Percentiles rank a stretch among this genome's conserved stretches.
These are phyloP conservation scores for Fusarium armeniacum DNA, from an alignment of 2,329 filamentous ascomycete genomes.

Conservation along the genomic window DNA sequence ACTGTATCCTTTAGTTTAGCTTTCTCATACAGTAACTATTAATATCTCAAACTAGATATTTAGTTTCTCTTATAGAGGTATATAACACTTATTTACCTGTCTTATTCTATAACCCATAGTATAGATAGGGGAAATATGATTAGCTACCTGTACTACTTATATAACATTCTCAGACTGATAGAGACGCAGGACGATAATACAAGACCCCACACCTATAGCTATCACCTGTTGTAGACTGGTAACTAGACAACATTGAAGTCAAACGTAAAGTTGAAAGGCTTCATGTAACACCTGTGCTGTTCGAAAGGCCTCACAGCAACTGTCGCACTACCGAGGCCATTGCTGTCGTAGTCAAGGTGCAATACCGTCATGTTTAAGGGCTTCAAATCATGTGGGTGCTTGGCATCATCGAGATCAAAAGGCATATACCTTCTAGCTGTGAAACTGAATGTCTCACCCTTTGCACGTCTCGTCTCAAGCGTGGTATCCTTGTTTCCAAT, in stretches of 20 bases:
- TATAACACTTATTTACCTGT: too few species aligned
- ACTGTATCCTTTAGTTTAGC: too few species aligned
- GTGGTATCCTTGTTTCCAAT: constrained; percentile 11
- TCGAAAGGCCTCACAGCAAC: constrained; percentile 27
- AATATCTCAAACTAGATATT: too few species aligned
- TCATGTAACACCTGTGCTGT: constrained; percentile 25
- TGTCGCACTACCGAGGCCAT: constrained; percentile 23
- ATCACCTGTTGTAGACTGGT: too few species aligned
- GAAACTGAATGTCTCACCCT: constrained; percentile 22
- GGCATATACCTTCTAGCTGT: constrained; percentile 27
- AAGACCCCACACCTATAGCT: too few species aligned
- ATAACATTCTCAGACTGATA: too few species aligned
- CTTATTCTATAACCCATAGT: too few species aligned
- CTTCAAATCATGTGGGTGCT: constrained; percentile 28
- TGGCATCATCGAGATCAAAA: constrained; percentile 21
- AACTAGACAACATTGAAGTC: constrained; percentile 20
- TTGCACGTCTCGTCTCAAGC: constrained; percentile 2
- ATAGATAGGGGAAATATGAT: too few species aligned
- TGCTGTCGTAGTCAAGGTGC: constrained; percentile 32
- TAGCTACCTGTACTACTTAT: too few species aligned
- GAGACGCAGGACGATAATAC: too few species aligned
- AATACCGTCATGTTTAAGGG: constrained; percentile 22
- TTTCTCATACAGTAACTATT: too few species aligned
- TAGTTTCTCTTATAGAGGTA: too few species aligned
- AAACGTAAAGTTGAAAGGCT: constrained; percentile 26